These are phyloP conservation scores for Debaryomyces maramus DNA, from an alignment of 805 yeast species.

Conservation along the genomic window DNA sequence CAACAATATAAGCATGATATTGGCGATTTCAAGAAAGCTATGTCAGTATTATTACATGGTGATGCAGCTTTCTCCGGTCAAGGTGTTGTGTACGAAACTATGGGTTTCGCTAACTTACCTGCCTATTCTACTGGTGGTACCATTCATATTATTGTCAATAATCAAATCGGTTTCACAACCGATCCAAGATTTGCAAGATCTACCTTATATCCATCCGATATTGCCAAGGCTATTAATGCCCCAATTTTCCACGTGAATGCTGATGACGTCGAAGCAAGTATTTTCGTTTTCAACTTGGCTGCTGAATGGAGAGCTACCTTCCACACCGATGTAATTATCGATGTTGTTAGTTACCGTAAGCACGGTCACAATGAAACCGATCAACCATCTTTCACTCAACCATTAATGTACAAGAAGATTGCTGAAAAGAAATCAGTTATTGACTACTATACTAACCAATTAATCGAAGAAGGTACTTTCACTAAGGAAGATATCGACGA, in stretches of 20 bases:
- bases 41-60: conserved; percentile 94
- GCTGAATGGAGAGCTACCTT: conserved; percentile 98
- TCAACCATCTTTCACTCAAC: conserved; percentile 98
- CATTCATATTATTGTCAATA: conserved; percentile 90
- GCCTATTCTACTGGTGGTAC: conserved; percentile 99
- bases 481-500: conserved; percentile 87
- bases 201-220: conserved; percentile 96
- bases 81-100: conserved; percentile 98
- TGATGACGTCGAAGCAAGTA: conserved; percentile 92
- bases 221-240: conserved; percentile 94
- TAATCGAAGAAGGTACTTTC: conserved; percentile 85
- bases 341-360: conserved; percentile 97
- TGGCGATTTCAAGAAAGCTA: conserved; percentile 79
- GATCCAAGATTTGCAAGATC: conserved; percentile 98
- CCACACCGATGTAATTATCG: conserved; percentile 95
- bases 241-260: conserved; percentile 99
- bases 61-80: conserved; percentile 99
- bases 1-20: conserved; percentile 89
- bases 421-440: conserved; percentile 87
- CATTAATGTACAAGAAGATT: conserved; percentile 91
- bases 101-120: conserved; percentile 90
- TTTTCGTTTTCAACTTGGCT: conserved; percentile 90
- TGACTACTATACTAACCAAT: conserved; percentile 78
- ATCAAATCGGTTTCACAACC: conserved; percentile 99
- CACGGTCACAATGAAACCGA: conserved; percentile 99